Evolutionary conservation across 306 rosid species (phyloP), one percentile per base, ranked within the genome.

Genomic region (Datisca glomerata): DNA sequence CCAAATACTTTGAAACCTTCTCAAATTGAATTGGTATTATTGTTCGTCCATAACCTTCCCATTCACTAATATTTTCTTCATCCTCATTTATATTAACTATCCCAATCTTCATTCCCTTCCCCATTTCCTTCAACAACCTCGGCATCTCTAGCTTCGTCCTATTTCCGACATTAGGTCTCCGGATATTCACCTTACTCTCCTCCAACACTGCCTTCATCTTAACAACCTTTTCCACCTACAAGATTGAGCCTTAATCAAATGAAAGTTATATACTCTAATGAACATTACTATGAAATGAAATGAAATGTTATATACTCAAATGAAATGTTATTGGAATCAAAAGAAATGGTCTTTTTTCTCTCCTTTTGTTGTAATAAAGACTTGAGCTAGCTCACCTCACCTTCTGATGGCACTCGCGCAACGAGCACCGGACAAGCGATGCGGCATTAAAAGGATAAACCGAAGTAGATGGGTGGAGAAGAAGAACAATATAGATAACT

Each of bases 331-430:
- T n/a, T n/a, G n/a, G n/a, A n/a, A n/a, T n/a, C n/a, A n/a, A n/a
- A n/a, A n/a, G n/a, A n/a, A n/a, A n/a, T n/a, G n/a, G n/a, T n/a
- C n/a, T n/a, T n/a, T n/a, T n/a, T n/a, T n/a, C n/a, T n/a, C n/a
- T n/a, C n/a, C n/a, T n/a, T n/a, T n/a, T n/a, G n/a, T n/a, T n/a
- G n/a, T n/a, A 21, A 13, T 16, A 32, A 12, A 8, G 41, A 8
- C 27, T 10, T 21, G 35, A 28, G 41, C 57, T 49, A 55, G 81
- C 95, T 84, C 93, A 89, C 93, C 95, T 89, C 75, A 80, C 98
- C 86, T 89, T 84, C 71, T 71, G 91, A 72, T 61, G 81, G 61
- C 95, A 84, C 56, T 75, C 86, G 0, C 59, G 66, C 60, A 89
- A 46, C 18, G 98, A 84, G 69, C 93, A 89, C 48, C 74, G 49